A percentile compares a stretch with the other conserved stretches of the same genome.
Evolutionary conservation across 169 alveolate genomes (phyloP).

Genomic region (Plasmodium inui): DNA sequence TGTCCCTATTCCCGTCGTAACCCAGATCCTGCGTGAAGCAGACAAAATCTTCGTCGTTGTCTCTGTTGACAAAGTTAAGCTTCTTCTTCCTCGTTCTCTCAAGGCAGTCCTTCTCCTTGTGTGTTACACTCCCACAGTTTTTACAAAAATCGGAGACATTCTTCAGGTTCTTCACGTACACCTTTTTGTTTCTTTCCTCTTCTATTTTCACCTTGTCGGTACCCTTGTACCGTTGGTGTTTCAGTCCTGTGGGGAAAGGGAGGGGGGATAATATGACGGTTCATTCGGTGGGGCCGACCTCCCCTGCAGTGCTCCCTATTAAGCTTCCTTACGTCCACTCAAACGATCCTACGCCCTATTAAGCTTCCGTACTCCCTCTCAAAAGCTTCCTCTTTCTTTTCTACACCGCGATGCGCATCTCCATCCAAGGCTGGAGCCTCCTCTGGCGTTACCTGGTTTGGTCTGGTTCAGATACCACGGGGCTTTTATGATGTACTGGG

Average conservation of each 20-base stretch:
- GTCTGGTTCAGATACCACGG: slow-evolving; percentile 89
- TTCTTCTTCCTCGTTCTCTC: slow-evolving; percentile 97
- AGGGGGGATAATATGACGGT: neutral
- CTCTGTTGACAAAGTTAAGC: slow-evolving; percentile 93
- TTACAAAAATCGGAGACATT: slow-evolving; percentile 97
- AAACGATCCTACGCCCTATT: no score
- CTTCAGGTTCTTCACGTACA: slow-evolving; percentile 71
- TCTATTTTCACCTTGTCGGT: slow-evolving; percentile 77
- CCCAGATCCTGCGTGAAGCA: slow-evolving; percentile 87
- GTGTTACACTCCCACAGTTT: slow-evolving; percentile 99
- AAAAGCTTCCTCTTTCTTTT: no score
- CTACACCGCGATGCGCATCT: neutral
- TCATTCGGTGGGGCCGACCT: neutral
- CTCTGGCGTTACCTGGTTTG: slow-evolving; percentile 77
- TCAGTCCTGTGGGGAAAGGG: slow-evolving; percentile 69
- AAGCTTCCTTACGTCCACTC: neutral
- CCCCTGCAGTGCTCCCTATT: neutral
- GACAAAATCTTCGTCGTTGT: slow-evolving; percentile 94
- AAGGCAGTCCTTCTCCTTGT: slow-evolving; percentile 95
- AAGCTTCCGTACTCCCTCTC: no score
- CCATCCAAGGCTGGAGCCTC: neutral
- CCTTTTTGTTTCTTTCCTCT: slow-evolving; percentile 78
- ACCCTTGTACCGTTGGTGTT: slow-evolving; percentile 84
- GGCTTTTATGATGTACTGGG: slow-evolving; percentile 90
- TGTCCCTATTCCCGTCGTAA: slow-evolving; percentile 96